Conservation (phyloP, 345 rosid species). For the Syzygium grande region DNA sequence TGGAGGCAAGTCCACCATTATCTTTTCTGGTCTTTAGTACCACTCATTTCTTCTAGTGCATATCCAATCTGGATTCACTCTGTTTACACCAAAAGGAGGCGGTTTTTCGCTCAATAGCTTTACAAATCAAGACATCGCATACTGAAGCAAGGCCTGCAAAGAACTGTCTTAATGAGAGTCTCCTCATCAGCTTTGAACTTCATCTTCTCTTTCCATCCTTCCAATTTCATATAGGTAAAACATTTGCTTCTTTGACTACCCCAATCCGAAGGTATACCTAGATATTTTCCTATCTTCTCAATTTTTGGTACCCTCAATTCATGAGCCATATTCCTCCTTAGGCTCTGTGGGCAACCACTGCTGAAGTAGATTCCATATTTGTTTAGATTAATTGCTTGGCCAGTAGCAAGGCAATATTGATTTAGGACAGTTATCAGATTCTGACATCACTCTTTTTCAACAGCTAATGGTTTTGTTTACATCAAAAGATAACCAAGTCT, state of each 20-base stretch:
- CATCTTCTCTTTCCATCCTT: background rate
- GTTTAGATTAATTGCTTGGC: background rate
- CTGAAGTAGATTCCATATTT: background rate
- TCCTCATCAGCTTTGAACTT: background rate
- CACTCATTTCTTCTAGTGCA: background rate
- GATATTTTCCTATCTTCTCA: background rate
- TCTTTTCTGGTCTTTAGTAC: background rate
- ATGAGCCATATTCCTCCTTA: background rate
- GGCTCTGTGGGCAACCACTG: too few species aligned
- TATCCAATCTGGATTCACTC: too few species aligned
- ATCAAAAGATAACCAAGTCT: background rate
- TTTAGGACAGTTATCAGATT: background rate
- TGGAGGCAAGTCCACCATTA: background rate
- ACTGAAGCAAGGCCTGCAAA: background rate
- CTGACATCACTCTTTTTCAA: background rate
- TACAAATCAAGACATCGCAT: background rate
- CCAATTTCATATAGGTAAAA: background rate
- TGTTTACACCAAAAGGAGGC: background rate
- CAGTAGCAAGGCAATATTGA: background rate
- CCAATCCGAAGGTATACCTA: background rate
- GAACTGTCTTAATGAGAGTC: accelerated
- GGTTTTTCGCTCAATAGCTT: background rate
- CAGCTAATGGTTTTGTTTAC: background rate
- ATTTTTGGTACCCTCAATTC: background rate
- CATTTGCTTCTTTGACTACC: background rate